Base-by-base conservation (phyloP, 352 stramenopile genomes). In the Globisporangium nagaii region DNA sequence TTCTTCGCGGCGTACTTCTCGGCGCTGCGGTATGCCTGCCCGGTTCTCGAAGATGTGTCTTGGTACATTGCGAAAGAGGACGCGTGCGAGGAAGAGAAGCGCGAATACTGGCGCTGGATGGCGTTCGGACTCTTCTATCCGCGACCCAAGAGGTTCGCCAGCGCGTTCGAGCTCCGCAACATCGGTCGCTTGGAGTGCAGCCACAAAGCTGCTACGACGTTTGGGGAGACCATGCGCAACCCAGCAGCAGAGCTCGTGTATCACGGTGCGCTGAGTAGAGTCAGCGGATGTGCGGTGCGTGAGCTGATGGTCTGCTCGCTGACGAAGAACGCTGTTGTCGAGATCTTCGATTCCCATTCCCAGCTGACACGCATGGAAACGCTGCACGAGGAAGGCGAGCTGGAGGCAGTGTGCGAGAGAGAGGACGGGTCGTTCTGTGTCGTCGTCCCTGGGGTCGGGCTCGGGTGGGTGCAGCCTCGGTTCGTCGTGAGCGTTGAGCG, bases 91-190 rank as follows among this genome's bases (percentile, higher is more conserved):
- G 0, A 30, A 5, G 32, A 53, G 31, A 41, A 53, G 32, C 17
- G 13, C 4, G 34, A 39, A 32, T 53, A 39, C 32, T 55, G 58
- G 53, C 48, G 58, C 31, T 65, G 53, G 58, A 3, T 62, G 7
- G 58, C 58, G 19, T 61, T 65, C 27, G 58, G 58, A 8, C 46
- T 65, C 13, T 62, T 65, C 28, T 65, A 62, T 28, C 58, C 58
- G 11, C 58, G 58, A 2, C 46, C 53, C 3, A 61, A 39, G 27
- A 45, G 58, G 5, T 65, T 61, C 32, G 45, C 40, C 3, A 10
- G 20, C 1, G 22, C 12, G 10, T 35, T 49, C n/a, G 30, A 36
- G 2, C 32, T 66, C 19, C 59, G 46, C 44, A 41, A 35, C n/a
- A 32, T 53, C 7, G 46, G 46, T 4, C 8, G 34, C 8, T 32